A percentile compares a stretch with the other conserved stretches of the same genome.
These are phyloP conservation scores for Aureobasidium sp. DNA, from an alignment of 2,329 filamentous ascomycete genomes.

Conservation along the genomic window DNA sequence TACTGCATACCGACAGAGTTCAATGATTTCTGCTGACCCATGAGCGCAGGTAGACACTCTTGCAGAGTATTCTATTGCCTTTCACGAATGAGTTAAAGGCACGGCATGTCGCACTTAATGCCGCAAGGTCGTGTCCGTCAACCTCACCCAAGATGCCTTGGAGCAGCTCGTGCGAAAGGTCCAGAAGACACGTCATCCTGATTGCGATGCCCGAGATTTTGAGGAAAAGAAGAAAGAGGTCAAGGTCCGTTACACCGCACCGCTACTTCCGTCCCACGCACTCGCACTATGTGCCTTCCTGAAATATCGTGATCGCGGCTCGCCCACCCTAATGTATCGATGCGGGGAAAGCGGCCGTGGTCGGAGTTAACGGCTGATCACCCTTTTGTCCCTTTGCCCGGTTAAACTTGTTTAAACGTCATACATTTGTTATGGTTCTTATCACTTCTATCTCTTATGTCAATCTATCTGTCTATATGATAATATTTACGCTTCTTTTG, in stretches of 20 bases:
- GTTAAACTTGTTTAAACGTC: not conserved
- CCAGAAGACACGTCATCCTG: constrained; percentile 32
- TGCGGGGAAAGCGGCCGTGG: not conserved
- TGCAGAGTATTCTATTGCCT: constrained; percentile 54
- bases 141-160: constrained; percentile 54
- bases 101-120: constrained; percentile 46
- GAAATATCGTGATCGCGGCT: not conserved
- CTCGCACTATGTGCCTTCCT: not conserved
- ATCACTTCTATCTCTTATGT: no score
- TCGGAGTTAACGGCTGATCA: not conserved
- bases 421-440: not conserved
- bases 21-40: constrained; percentile 12
- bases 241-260: not conserved
- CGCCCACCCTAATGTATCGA: constrained; percentile 5
- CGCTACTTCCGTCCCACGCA: not conserved
- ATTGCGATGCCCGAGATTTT: no score
- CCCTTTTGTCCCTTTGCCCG: not conserved
- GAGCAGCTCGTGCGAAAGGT: constrained; percentile 56
- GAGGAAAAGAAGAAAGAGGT: not conserved
- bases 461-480: no score
- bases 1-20: constrained; percentile 10
- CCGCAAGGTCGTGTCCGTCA: constrained; percentile 49
- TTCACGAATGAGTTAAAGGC: constrained; percentile 48
- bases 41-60: constrained; percentile 50
- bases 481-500: no score